phyloP scores from a whole-genome alignment of 805 yeast species.

The Candida ipomoeae region DNA sequence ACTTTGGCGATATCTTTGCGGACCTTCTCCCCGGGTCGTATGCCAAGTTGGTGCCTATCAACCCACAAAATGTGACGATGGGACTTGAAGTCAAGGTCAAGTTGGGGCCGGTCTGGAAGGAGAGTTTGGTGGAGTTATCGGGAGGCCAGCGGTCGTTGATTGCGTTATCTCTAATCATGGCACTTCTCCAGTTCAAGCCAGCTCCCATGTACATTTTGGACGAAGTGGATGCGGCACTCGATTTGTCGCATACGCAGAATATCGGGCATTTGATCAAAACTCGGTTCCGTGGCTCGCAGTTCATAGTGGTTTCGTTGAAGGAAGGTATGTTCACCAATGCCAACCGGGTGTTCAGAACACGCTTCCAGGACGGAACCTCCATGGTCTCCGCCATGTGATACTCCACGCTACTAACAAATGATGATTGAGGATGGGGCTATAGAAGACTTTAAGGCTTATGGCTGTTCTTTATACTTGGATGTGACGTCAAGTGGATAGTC shows the following conservation, averaged over 20 bases:
- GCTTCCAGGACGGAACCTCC: slow-evolving; percentile 96
- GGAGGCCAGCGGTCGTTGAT: slow-evolving; percentile 97
- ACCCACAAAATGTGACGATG: slow-evolving; percentile 76
- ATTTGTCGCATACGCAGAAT: slow-evolving; percentile 93
- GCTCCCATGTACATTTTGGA: slow-evolving; percentile 98
- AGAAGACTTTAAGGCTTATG: too few species aligned
- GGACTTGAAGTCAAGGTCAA: slow-evolving; percentile 90
- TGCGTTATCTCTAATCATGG: slow-evolving; percentile 88
- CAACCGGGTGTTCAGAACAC: slow-evolving; percentile 84
- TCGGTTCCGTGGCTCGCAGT: slow-evolving; percentile 91
- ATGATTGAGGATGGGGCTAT: too few species aligned
- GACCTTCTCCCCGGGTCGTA: slow-evolving; percentile 86
- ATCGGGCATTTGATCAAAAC: slow-evolving; percentile 96
- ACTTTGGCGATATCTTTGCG: slow-evolving; percentile 85
- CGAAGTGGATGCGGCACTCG: slow-evolving; percentile 98
- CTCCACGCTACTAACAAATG: too few species aligned
- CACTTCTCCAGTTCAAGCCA: slow-evolving; percentile 89
- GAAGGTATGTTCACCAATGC: slow-evolving; percentile 99
- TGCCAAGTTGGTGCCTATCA: slow-evolving; percentile 81
- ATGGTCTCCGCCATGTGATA: slow-evolving; percentile 69
- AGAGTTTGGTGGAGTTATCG: slow-evolving; percentile 86
- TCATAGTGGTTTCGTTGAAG: slow-evolving; percentile 91
- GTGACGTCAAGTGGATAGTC: too few species aligned
- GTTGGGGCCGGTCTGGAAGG: slow-evolving; percentile 93
- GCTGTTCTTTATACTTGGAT: too few species aligned